phyloP scores from a whole-genome alignment of 805 yeast genomes.

The Schwanniomyces sp. region DNA sequence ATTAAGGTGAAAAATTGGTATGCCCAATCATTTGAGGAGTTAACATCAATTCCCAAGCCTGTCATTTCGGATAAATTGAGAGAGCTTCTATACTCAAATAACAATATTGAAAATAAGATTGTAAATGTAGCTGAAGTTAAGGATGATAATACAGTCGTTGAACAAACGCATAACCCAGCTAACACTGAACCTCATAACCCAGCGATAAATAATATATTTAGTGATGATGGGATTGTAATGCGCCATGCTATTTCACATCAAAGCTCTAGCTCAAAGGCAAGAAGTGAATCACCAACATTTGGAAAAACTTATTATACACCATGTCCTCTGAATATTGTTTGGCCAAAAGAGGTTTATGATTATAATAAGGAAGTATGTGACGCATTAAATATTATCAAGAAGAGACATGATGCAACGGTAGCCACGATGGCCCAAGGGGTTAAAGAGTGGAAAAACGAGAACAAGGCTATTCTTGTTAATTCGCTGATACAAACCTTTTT shows the following conservation, averaged over 20 bases:
- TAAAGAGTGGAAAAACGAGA: constrained; percentile 75
- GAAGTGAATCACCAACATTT: constrained; percentile 36
- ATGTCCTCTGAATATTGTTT: constrained; percentile 53
- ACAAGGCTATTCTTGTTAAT: constrained; percentile 53
- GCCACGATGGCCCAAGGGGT: constrained; percentile 92
- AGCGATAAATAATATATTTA: constrained; percentile 38
- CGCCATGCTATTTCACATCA: constrained; percentile 11
- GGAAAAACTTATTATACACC: constrained; percentile 51
- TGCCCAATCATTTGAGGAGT: constrained; percentile 84
- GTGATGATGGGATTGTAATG: constrained; percentile 54
- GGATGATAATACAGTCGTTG: constrained; percentile 1
- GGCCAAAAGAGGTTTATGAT: constrained; percentile 73
- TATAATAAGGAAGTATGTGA: constrained; percentile 70
- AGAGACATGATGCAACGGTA: constrained; percentile 89
- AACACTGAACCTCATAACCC: constrained; percentile 30
- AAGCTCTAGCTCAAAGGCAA: constrained; percentile 8
- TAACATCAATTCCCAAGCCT: constrained; percentile 65
- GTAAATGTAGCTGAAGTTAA: neutral
- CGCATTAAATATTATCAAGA: constrained; percentile 68
- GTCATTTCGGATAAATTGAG: constrained; percentile 42
- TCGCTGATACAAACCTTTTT: constrained; percentile 76
- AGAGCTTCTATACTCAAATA: constrained; percentile 23
- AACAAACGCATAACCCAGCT: constrained; percentile 24
- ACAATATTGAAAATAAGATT: neutral
- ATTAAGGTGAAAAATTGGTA: constrained; percentile 83